Percentiles rank a stretch among this genome's conserved stretches.
Conservation (phyloP, 192 early-diverging fungal genomes). For the Umbelopsis isabellina region DNA sequence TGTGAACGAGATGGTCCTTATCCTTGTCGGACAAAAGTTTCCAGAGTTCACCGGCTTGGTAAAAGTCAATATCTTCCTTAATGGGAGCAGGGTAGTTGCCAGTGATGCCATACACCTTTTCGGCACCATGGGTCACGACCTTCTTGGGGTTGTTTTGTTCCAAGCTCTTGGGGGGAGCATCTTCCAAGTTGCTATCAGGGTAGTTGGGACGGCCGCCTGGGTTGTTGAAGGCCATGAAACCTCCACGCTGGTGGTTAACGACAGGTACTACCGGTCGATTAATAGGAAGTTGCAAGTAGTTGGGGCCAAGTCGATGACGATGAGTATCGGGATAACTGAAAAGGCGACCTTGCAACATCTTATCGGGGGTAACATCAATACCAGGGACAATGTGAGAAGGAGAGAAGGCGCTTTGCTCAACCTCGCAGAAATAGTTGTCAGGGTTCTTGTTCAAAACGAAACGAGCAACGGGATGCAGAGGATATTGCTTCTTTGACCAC, state of each 20-base stretch:
- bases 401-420: constrained; percentile 82
- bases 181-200: constrained; percentile 16
- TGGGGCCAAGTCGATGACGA: constrained; percentile 79
- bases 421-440: constrained; percentile 86
- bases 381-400: constrained; percentile 81
- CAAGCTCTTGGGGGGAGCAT: not conserved
- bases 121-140: constrained; percentile 45
- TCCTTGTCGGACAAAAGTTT: constrained; percentile 64
- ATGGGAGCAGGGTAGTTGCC: constrained; percentile 28
- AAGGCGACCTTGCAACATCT: constrained; percentile 84
- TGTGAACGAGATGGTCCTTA: constrained; percentile 62
- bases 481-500: constrained; percentile 77
- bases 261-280: constrained; percentile 69
- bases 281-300: constrained; percentile 83
- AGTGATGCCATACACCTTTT: constrained; percentile 53
- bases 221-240: constrained; percentile 64
- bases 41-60: constrained; percentile 68
- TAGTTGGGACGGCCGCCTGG: constrained; percentile 72
- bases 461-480: constrained; percentile 75
- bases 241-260: constrained; percentile 79
- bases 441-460: constrained; percentile 82
- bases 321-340: constrained; percentile 90
- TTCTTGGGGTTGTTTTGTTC: not conserved
- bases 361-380: constrained; percentile 77
- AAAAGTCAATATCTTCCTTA: constrained; percentile 63